Percentiles rank a stretch among this genome's conserved stretches.
These are phyloP conservation scores for Cercospora sp. DNA, from an alignment of 2,329 filamentous ascomycete species.

Conservation along the genomic window DNA sequence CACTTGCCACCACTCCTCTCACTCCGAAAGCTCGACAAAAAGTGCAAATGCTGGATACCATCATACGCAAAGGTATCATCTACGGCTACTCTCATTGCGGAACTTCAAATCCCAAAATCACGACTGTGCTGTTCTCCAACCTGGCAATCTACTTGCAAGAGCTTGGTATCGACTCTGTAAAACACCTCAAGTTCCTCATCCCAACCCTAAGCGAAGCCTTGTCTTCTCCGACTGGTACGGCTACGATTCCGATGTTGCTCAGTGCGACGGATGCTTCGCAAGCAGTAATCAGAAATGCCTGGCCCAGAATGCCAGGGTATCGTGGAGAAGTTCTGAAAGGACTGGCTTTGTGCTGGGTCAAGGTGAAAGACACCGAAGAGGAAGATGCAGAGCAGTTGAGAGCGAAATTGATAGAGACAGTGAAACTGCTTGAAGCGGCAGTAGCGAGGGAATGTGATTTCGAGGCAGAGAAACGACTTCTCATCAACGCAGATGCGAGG, in stretches of 20 bases:
- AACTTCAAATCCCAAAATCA: constrained; percentile 58
- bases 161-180: constrained; percentile 63
- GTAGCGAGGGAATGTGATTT: constrained; percentile 31
- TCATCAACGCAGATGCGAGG: constrained; percentile 36
- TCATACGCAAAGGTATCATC: constrained; percentile 47
- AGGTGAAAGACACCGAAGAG: constrained; percentile 11
- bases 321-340: constrained; percentile 64
- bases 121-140: constrained; percentile 57
- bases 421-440: constrained; percentile 30
- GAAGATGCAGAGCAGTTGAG: constrained; percentile 12
- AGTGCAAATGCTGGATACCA: constrained; percentile 45
- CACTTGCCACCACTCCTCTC: constrained; percentile 24
- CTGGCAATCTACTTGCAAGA: constrained; percentile 53
- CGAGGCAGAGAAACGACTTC: constrained; percentile 28
- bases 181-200: constrained; percentile 69
- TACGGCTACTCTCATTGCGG: constrained; percentile 54
- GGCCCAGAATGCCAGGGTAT: constrained; percentile 67
- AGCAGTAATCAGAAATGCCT: constrained; percentile 61
- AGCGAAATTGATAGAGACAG: constrained; percentile 30
- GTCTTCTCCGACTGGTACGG: constrained; percentile 74
- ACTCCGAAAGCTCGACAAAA: constrained; percentile 39
- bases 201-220: constrained; percentile 66
- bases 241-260: constrained; percentile 56
- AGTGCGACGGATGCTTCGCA: constrained; percentile 58
- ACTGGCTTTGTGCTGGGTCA: constrained; percentile 46